phyloP scores from a whole-genome alignment of 106 monocot species.

The Iris macrosiphon region DNA sequence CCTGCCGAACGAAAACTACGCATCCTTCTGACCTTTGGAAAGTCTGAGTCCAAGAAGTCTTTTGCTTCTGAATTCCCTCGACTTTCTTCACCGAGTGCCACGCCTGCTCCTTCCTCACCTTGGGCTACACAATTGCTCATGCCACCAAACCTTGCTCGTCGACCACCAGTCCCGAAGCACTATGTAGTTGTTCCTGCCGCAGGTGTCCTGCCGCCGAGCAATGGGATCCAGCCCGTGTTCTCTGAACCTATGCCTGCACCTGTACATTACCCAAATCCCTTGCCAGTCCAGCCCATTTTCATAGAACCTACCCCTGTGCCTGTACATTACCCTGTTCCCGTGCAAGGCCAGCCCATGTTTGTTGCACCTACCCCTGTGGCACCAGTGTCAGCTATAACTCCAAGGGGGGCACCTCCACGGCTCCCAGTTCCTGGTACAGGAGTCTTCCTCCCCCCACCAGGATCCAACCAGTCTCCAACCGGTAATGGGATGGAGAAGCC shows the following conservation, averaged over 20 bases:
- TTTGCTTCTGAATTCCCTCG: neutral
- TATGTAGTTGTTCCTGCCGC: conserved; percentile 27
- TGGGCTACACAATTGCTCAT: conserved; percentile 9
- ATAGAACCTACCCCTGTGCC: too few relatives aligned
- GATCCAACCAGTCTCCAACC: too few relatives aligned
- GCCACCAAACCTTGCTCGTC: conserved; percentile 13
- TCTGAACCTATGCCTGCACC: too few relatives aligned
- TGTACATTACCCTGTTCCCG: too few relatives aligned
- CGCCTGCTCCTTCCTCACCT: too few relatives aligned
- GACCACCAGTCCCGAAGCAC: conserved; percentile 26
- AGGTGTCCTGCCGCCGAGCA: conserved; percentile 27
- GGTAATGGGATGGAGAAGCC: too few relatives aligned
- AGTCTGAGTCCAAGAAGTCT: conserved; percentile 29
- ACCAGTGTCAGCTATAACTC: conserved; percentile 14
- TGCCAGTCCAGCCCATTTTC: too few relatives aligned
- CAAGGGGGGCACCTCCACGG: conserved; percentile 24
- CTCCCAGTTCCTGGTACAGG: conserved; percentile 50
- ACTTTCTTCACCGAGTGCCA: too few relatives aligned
- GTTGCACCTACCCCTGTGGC: conserved; percentile 13
- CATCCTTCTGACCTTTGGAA: conserved; percentile 65
- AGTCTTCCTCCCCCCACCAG: conserved; percentile 68
- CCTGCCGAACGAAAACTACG: conserved; percentile 50
- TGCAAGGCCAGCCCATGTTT: conserved; percentile 30
- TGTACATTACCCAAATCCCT: too few relatives aligned
- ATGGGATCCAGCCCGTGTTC: too few relatives aligned